These are phyloP conservation scores for Aaosphaeria pasadenensis DNA, from an alignment of 2,329 filamentous ascomycete genomes.

Conservation along the genomic window DNA sequence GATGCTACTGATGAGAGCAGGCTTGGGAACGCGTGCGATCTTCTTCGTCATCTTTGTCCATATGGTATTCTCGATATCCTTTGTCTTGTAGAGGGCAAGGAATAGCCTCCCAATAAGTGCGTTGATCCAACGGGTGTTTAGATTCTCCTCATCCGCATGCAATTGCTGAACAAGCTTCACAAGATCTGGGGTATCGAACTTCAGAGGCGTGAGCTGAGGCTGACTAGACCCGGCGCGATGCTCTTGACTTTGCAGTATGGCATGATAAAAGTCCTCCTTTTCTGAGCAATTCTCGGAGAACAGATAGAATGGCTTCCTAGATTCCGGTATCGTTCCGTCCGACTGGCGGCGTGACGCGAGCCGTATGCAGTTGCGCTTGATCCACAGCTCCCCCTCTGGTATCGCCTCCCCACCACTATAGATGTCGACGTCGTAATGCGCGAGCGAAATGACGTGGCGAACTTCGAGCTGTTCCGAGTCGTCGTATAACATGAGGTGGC, in stretches of 20 bases:
- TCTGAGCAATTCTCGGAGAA: conserved; percentile 95
- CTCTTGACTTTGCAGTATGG: conserved; percentile 80
- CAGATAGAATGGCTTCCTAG: conserved; percentile 83
- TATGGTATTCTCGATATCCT: conserved; percentile 75
- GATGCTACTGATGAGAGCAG: conserved; percentile 82
- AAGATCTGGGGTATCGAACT: conserved; percentile 81
- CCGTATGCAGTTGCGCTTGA: conserved; percentile 88
- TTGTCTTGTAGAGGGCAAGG: conserved; percentile 80
- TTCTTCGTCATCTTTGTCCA: conserved; percentile 91
- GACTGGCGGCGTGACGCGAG: conserved; percentile 64
- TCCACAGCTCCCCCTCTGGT: conserved; percentile 89
- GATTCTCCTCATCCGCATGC: conserved; percentile 86
- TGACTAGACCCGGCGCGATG: conserved; percentile 57
- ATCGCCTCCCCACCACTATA: conserved; percentile 76
- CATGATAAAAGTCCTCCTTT: conserved; percentile 98
- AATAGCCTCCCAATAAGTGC: conserved; percentile 86
- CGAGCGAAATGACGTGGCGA: conserved; percentile 89
- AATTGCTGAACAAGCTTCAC: conserved; percentile 86
- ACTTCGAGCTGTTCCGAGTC: conserved; percentile 94
- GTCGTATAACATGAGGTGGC: conserved; percentile 96
- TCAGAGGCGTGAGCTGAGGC: conserved; percentile 65
- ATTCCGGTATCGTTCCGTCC: conserved; percentile 54
- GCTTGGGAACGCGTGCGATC: conserved; percentile 88
- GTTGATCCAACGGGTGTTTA: conserved; percentile 92
- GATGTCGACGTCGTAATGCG: conserved; percentile 80